These are phyloP conservation scores for Cavenderia fasciculata DNA, from an alignment of 78 protist genomes.

Conservation along the genomic window DNA sequence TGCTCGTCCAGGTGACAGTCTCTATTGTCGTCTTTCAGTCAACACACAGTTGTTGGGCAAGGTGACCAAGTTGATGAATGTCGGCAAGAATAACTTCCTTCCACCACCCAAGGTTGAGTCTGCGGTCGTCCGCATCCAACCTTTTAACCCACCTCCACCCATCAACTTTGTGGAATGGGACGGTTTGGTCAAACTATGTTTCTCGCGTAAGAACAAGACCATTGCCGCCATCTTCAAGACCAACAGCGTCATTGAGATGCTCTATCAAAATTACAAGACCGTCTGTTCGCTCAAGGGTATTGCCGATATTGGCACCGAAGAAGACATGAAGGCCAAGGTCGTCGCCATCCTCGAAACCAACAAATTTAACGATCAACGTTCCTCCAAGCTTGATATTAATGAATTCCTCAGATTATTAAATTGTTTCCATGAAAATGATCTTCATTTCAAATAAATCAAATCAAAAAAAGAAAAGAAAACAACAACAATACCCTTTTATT, in stretches of 20 bases:
- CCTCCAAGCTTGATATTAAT: conserved; percentile 90
- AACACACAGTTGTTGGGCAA: conserved; percentile 95
- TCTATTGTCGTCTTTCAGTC: conserved; percentile 98
- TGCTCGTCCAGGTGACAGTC: conserved; percentile 96
- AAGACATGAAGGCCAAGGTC: conserved; percentile 71
- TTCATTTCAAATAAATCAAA: conserved; percentile 69
- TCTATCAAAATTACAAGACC: conserved; percentile 90
- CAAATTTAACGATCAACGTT: conserved; percentile 82
- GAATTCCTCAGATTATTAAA: conserved; percentile 82
- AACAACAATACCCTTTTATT: too few species aligned
- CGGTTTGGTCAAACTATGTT: conserved; percentile 94
- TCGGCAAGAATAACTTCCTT: conserved; percentile 93
- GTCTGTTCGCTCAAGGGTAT: conserved; percentile 80
- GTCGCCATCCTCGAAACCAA: conserved; percentile 36
- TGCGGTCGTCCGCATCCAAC: conserved; percentile 96
- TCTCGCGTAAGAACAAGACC: conserved; percentile 98
- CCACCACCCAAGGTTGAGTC: conserved; percentile 99
- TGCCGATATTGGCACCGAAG: conserved; percentile 23
- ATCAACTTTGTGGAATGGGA: conserved; percentile 98
- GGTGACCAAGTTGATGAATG: conserved; percentile 94
- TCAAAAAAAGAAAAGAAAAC: too few species aligned
- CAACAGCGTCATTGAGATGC: conserved; percentile 78
- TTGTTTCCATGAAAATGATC: conserved; percentile 44
- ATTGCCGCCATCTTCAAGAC: conserved; percentile 91
- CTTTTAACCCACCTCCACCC: conserved; percentile 97